Evolutionary conservation across 2,329 filamentous ascomycete species (phyloP).

Genomic region (Elsinoe ampelina): DNA sequence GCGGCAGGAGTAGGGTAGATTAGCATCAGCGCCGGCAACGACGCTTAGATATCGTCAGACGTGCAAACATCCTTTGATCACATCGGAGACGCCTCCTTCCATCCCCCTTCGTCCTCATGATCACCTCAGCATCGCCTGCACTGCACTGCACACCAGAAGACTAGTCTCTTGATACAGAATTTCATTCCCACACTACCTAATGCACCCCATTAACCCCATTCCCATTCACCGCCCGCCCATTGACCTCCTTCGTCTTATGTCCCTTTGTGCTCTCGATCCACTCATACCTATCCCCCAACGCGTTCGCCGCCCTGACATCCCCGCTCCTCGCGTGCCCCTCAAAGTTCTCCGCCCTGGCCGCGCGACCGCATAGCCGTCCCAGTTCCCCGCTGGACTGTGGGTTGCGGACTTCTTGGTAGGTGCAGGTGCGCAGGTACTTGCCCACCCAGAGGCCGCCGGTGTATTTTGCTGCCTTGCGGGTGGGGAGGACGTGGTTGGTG

Average conservation of each 20-base stretch:
- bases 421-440: constrained; percentile 45
- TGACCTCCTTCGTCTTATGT: background rate
- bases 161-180: background rate
- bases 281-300: constrained; percentile 33
- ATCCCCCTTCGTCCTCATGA: background rate
- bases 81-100: background rate
- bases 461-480: constrained; percentile 38
- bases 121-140: background rate
- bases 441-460: constrained; percentile 48
- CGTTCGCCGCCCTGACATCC: constrained; percentile 38
- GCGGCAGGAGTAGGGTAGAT: no score
- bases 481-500: constrained; percentile 47
- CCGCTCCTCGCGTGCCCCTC: constrained; percentile 47
- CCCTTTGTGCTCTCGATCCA: constrained; percentile 29
- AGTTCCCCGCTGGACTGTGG: constrained; percentile 39
- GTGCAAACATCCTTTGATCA: background rate
- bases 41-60: background rate
- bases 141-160: no score
- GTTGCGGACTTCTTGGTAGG: constrained; percentile 43
- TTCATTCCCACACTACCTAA: background rate
- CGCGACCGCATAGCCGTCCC: constrained; percentile 41
- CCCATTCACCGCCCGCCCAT: background rate
- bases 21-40: no score
- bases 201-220: constrained; percentile 1
- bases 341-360: constrained; percentile 43